phyloP scores from a whole-genome alignment of 208 protist species.

The Leishmania aethiopica region DNA sequence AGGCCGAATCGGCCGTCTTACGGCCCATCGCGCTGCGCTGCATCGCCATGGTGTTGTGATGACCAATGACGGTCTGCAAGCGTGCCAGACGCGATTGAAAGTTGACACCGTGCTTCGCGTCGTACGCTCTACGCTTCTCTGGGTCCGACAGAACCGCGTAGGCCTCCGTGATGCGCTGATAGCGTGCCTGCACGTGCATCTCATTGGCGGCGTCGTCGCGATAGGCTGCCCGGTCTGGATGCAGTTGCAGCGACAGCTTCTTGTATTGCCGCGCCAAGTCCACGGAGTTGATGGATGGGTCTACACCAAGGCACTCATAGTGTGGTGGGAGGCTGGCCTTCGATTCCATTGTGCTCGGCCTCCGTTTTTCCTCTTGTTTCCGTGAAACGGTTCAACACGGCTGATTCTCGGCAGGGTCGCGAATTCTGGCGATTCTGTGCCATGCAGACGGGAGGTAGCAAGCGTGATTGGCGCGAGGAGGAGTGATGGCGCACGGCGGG shows the following conservation, averaged over 20 bases:
- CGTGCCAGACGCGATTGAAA: constrained; percentile 46
- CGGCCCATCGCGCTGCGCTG: constrained; percentile 8
- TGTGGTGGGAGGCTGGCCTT: constrained; percentile 34
- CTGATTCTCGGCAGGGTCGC: background rate
- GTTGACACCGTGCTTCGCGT: constrained; percentile 77
- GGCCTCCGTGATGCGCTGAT: constrained; percentile 71
- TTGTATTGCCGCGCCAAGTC: constrained; percentile 72
- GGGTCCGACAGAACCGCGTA: constrained; percentile 80
- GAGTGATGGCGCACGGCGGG: background rate
- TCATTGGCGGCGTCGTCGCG: constrained; percentile 32
- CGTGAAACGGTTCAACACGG: background rate
- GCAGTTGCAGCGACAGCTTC: constrained; percentile 68
- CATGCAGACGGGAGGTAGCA: no score
- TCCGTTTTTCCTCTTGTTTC: background rate
- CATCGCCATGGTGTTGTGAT: constrained; percentile 36
- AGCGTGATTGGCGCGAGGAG: background rate
- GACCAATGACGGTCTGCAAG: constrained; percentile 37
- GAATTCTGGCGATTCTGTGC: background rate
- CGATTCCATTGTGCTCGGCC: constrained; percentile 7
- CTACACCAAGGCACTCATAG: constrained; percentile 76
- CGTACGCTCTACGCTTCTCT: constrained; percentile 60
- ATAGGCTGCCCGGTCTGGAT: constrained; percentile 80
- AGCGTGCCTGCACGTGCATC: constrained; percentile 42
- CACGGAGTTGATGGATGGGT: constrained; percentile 39
- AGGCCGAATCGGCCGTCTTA: background rate